phyloP scores from a whole-genome alignment of 2,329 filamentous ascomycete genomes.

The Ceratocystis huliohia region DNA sequence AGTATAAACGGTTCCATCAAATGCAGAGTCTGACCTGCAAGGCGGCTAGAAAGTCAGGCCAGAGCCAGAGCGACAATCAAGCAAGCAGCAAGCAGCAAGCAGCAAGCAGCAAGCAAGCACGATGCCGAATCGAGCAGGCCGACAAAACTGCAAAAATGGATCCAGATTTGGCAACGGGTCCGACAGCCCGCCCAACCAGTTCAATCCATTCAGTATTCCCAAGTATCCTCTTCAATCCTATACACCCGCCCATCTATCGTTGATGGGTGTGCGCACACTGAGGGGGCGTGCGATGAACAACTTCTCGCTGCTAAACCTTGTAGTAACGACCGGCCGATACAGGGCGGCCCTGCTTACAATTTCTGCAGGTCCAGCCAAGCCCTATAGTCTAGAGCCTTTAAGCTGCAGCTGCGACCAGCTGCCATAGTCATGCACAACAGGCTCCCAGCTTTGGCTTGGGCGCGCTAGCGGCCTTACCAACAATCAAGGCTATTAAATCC shows the following conservation, averaged over 20 bases:
- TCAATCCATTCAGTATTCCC: neutral
- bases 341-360: neutral
- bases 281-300: neutral
- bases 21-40: neutral
- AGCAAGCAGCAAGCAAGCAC: neutral
- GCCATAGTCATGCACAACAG: neutral
- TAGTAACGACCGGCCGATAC: neutral
- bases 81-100: neutral
- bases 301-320: neutral
- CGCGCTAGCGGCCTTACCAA: neutral
- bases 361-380: constrained; percentile 7
- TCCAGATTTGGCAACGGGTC: neutral
- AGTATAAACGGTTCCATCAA: neutral
- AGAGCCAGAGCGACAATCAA: neutral
- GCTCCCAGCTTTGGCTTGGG: neutral
- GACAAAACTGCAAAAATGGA: neutral
- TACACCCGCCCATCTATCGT: neutral
- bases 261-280: neutral
- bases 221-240: neutral
- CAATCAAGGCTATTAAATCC: neutral
- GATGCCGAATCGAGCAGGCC: neutral
- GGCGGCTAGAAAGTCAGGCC: neutral
- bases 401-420: neutral
- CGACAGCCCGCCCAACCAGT: neutral
- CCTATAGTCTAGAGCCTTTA: neutral